These are phyloP conservation scores for Yarrowia deformans DNA, from an alignment of 805 yeast species.

Conservation along the genomic window DNA sequence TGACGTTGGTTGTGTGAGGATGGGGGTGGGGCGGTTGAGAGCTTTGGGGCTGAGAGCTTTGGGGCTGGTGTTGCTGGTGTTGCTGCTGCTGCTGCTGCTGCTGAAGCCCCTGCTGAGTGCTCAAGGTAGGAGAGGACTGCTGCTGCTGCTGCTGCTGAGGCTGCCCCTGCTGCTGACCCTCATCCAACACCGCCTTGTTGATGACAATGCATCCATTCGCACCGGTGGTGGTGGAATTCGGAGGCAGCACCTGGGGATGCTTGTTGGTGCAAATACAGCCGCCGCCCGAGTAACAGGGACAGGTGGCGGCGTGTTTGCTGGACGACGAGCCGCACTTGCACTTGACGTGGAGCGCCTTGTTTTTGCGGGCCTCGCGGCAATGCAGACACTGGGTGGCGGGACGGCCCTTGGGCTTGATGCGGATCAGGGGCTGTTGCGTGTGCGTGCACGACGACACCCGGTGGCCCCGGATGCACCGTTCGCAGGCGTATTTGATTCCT, in stretches of 20 bases:
- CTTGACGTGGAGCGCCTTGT: slow-evolving; percentile 44
- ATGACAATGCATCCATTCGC: slow-evolving; percentile 41
- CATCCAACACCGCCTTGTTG: slow-evolving; percentile 22
- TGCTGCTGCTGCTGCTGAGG: not conserved
- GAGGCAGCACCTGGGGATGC: slow-evolving; percentile 34
- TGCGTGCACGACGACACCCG: slow-evolving; percentile 94
- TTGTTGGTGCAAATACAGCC: slow-evolving; percentile 38
- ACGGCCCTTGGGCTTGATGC: slow-evolving; percentile 96
- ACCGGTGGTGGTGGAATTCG: slow-evolving; percentile 39
- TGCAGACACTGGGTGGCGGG: slow-evolving; percentile 92
- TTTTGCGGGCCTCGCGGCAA: slow-evolving; percentile 56
- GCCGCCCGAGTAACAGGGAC: slow-evolving; percentile 44
- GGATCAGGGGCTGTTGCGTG: slow-evolving; percentile 85
- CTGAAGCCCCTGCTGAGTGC: no score
- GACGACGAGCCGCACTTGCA: slow-evolving; percentile 49
- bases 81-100: slow-evolving; percentile 6
- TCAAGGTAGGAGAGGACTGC: not conserved
- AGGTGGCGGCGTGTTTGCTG: slow-evolving; percentile 41
- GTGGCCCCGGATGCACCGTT: slow-evolving; percentile 94
- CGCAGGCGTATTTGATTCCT: slow-evolving; percentile 96
- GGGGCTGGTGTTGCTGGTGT: not conserved
- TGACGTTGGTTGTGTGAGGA: not conserved
- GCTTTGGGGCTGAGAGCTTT: no score
- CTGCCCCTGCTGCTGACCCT: not conserved
- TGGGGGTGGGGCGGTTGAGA: not conserved